Conservation (phyloP, 2,329 filamentous ascomycete species). For the Hawksworthiomyces lignivorus region DNA sequence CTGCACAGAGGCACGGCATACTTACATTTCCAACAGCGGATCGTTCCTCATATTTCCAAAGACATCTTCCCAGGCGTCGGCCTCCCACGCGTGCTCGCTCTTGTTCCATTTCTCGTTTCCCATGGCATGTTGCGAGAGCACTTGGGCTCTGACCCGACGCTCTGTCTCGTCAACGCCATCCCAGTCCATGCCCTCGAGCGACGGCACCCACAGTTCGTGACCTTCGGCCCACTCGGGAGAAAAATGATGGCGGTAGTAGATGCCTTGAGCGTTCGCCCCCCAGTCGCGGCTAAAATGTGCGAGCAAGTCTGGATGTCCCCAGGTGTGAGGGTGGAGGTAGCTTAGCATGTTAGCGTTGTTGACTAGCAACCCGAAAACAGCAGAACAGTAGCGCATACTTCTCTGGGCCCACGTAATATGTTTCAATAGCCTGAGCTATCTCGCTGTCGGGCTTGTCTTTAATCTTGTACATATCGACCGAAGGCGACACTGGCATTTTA, state of each 20-base stretch:
- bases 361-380: neutral
- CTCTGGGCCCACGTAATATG: neutral
- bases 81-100: slow-evolving; percentile 2
- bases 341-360: neutral
- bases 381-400: neutral
- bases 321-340: neutral
- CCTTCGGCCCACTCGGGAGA: neutral
- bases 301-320: neutral
- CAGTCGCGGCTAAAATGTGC: neutral
- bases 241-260: slow-evolving; percentile 3
- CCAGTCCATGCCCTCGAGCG: neutral
- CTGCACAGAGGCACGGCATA: neutral
- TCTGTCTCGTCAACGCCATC: neutral
- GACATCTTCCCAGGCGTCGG: slow-evolving; percentile 1
- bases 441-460: neutral
- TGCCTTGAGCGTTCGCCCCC: slow-evolving; percentile 1
- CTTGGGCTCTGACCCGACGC: neutral
- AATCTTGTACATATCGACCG: neutral
- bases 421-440: neutral
- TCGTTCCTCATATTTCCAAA: slow-evolving; percentile 1
- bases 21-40: neutral
- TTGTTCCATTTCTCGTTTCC: slow-evolving; percentile 1
- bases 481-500: too few relatives aligned
- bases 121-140: neutral
- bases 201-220: neutral